Base-by-base conservation (phyloP, 169 alveolate genomes). In the Plasmodium reichenowi region DNA sequence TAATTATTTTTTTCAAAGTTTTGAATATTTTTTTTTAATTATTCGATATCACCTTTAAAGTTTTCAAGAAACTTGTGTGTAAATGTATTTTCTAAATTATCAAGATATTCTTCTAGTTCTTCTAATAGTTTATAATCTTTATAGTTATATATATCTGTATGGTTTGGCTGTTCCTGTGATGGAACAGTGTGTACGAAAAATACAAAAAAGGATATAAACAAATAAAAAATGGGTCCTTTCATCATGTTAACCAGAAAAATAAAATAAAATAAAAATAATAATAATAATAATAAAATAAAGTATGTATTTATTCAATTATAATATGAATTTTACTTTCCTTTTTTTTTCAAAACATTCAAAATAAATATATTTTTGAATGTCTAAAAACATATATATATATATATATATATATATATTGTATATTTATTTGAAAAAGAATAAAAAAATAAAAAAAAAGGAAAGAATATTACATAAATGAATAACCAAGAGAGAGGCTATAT, bases 1-100 rank as follows among this genome's bases (percentile, higher is more conserved):
- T 20, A 12, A 20, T 59, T 29, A 1, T 59, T 22, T n/a, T 59
- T 60, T 1, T 74, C 59, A 43, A 59, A 12, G 13, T 74, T 24
- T 6, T 74, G 64, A 38, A 74, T 56, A 24, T 74, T 59, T 4
- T 74, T 74, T 48, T 74, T 74, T 22, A 74, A 59, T 1, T 15
- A 1, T 26, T 74, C 60, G 38, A 38, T 17, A 59, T 74, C 52
- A 38, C 58, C 60, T n/a, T 43, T 32, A 4, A 54, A 38, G 20
- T 7, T 12, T 9, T 74, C 88, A 7, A 9, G 13, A 47, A 26
- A 10, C 8, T 74, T 17, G 5, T 63, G 32, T 22, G 72, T 32
- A 13, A 56, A 10, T 15, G 38, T 32, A 20, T 72, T 72, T 9
- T 47, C 3, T 17, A 72, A 15, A 52, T 32, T 72, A 15, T 32